Conservation (phyloP, 2,329 filamentous ascomycete species). For the Raffaelea ambrosiae region DNA sequence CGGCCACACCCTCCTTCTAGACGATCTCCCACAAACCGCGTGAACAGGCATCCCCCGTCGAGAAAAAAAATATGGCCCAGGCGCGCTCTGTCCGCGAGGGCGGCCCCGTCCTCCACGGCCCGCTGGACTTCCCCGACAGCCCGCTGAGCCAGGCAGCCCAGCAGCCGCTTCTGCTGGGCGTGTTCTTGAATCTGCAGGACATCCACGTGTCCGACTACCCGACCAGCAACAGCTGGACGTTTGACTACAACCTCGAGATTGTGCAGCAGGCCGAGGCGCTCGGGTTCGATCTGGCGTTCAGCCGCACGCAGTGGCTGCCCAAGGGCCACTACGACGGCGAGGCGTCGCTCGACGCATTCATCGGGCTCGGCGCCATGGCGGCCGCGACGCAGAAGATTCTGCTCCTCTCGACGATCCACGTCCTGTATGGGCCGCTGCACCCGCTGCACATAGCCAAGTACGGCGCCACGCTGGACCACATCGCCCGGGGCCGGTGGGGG, state of each 20-base stretch:
- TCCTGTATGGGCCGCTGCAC: slow-evolving; percentile 16
- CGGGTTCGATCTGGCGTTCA: slow-evolving; percentile 18
- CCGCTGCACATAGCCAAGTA: slow-evolving; percentile 17
- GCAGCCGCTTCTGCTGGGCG: background rate
- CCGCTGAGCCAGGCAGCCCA: background rate
- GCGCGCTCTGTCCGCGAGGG: background rate
- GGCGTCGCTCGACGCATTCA: slow-evolving; percentile 16
- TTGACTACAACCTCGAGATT: slow-evolving; percentile 16
- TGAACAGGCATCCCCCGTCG: too few species aligned
- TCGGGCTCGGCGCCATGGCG: slow-evolving; percentile 16
- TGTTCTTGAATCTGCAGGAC: background rate
- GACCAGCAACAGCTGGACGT: slow-evolving; percentile 13
- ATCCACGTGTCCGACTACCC: too few species aligned
- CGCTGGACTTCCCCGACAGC: background rate
- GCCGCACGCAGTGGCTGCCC: slow-evolving; percentile 13
- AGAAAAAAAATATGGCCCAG: too few species aligned
- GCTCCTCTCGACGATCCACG: slow-evolving; percentile 17
- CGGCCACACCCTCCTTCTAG: too few species aligned
- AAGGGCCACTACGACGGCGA: slow-evolving; percentile 15
- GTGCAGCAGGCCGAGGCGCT: slow-evolving; percentile 13
- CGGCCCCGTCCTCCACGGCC: background rate
- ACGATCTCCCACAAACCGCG: too few species aligned
- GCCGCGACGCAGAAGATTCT: slow-evolving; percentile 18
- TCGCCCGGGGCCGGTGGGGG: slow-evolving; percentile 17
- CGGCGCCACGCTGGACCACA: slow-evolving; percentile 16